Evolutionary conservation across 306 rosid genomes (phyloP), one percentile per base, ranked within the genome.

Genomic region (Quercus gilva): DNA sequence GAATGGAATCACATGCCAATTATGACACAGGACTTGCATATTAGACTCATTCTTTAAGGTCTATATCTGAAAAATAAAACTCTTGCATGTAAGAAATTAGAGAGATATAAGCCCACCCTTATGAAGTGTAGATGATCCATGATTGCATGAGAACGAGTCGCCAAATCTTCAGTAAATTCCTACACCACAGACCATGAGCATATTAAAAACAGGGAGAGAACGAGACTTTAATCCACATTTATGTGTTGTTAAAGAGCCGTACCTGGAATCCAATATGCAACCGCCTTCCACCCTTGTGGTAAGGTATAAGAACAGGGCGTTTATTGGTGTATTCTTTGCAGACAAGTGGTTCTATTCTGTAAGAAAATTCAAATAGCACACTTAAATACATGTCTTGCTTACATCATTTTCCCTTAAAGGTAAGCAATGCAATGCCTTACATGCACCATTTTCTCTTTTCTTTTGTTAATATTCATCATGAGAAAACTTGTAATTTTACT

Each of bases 221-320:
- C 78, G 20, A 71, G 35, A 45, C 55, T 21, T 5, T 21, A 76
- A 25, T 51, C 63, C 67, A 51, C 31, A 21, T n/a, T 31, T 67
- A 69, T 31, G 60, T 21, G 55, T 61, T 10, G 9, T 68, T 72
- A 82, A 63, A 68, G 73, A 49, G 71, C 60, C 77, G 71, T 79
- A 93, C 99, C 90, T 94, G 93, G 87, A 93, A 88, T 84, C 98
- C 98, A 81, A 93, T 91, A 82, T 93, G 97, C 91, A 95, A 86
- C 87, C 99, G 89, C 86, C 74, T 95, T 79, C 99, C 99, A 82
- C 99, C 99, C 87, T 77, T 90, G 86, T 95, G 99, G 76, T 93
- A 95, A 3, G 99, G 99, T 84, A 95, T 75, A 81, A 91, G 90
- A 74, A 91, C 91, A 77, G 99, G 98, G 0, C 98, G 94, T 77